Evolutionary conservation across 352 stramenopile genomes (phyloP), one percentile per base, ranked within the genome.

Genomic region (Pythium dissotocum): DNA sequence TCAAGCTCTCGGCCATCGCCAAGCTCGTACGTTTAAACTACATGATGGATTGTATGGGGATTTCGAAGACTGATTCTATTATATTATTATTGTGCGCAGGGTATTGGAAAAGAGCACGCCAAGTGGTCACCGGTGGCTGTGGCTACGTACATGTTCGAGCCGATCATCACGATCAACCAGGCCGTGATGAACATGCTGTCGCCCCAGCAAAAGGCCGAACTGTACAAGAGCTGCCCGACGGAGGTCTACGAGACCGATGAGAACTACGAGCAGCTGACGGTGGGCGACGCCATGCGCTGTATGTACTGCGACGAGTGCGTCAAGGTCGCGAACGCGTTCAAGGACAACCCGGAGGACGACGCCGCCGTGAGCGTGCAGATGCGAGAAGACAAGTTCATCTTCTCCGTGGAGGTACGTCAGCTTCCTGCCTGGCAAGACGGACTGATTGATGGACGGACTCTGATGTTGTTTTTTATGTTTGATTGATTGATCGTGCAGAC

Each of bases 51-150:
- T 24, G 21, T 24, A 24, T 24, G 21, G 21, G 21, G 21, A 24
- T 24, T 24, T 24, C 21, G 21, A 24, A 24, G 21, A 24, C 21
- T 24, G 21, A 24, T 24, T 24, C 21, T 24, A 24, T 24, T 24
- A 26, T 26, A 7, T 30, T 48, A 24, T 46, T 68, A 38, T 53
- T 3, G n/a, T 49, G n/a, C 58, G 24, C 87, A 97, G 87, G 96
- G 97, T 8, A 98, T 98, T 44, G 90, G 87, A 72, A 99, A 99
- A 78, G 96, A 99, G 76, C 97, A 99, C 74, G 94, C 96, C 67
- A 99, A 99, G 85, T 99, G 96, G 96, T 98, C 86, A 42, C 96
- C 97, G 2, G 96, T 99, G 46, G 93, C 91, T 0, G 94, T 98
- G 6, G 96, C 95, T 14, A 98, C 94, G 40, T 98, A 97, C 73